Conservation (phyloP, 345 rosid species). For the Microcos paniculata region DNA sequence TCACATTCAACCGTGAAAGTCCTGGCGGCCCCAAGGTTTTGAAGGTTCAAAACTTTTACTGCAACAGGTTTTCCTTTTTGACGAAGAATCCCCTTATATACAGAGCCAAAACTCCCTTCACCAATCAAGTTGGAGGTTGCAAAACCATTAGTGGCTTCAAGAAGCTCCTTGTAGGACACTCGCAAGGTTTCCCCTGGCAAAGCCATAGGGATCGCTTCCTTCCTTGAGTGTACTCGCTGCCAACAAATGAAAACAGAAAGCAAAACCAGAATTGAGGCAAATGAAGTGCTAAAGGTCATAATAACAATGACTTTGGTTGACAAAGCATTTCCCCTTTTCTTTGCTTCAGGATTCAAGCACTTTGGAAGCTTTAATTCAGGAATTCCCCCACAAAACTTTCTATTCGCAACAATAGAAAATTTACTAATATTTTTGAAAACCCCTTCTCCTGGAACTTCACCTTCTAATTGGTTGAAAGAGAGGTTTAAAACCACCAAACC, state of each 20-base stretch:
- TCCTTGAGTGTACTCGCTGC: not conserved
- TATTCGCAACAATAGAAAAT: constrained; percentile 29
- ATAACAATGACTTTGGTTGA: not conserved
- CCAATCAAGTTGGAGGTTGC: constrained; percentile 25
- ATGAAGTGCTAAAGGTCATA: not conserved
- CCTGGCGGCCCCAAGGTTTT: constrained; percentile 16
- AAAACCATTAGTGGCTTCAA: constrained; percentile 29
- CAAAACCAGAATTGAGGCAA: not conserved
- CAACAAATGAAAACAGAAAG: not conserved
- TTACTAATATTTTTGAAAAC: constrained; percentile 33
- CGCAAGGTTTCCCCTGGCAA: not conserved
- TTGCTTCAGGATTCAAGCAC: not conserved
- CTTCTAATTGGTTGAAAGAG: constrained; percentile 45
- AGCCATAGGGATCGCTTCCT: not conserved
- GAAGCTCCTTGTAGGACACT: constrained; percentile 25
- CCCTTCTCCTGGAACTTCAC: constrained; percentile 39
- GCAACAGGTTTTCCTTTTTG: constrained; percentile 8
- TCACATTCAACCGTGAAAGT: constrained; percentile 34
- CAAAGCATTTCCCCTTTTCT: not conserved
- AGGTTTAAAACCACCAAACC: constrained; percentile 21
- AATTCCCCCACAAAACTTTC: constrained; percentile 38
- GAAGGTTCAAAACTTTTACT: constrained; percentile 29
- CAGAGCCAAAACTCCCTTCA: constrained; percentile 26
- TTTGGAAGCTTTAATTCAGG: constrained; percentile 11
- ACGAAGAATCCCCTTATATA: constrained; percentile 27